Conservation (phyloP, 83 land plant species). For the Thuja plicata region DNA sequence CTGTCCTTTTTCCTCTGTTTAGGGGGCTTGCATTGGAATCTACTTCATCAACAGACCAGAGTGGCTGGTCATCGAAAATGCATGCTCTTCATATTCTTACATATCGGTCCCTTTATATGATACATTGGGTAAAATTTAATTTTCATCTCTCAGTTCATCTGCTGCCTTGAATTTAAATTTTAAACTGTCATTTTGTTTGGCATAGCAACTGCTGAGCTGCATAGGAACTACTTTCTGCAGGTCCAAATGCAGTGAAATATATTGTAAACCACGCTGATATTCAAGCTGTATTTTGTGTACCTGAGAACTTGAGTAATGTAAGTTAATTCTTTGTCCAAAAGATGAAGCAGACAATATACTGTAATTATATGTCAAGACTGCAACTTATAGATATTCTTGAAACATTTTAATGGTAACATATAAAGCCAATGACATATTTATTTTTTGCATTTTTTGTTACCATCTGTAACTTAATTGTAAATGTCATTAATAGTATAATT, state of each 20-base stretch:
- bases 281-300: slow-evolving; percentile 81
- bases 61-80: slow-evolving; percentile 94
- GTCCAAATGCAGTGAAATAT: slow-evolving; percentile 87
- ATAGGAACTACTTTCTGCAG: background rate
- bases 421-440: background rate
- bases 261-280: slow-evolving; percentile 86
- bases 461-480: background rate
- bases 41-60: slow-evolving; percentile 94
- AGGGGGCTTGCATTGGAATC: slow-evolving; percentile 82
- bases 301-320: slow-evolving; percentile 75
- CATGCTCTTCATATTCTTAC: slow-evolving; percentile 89
- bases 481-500: background rate
- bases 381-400: background rate
- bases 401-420: background rate
- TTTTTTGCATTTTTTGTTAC: background rate
- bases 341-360: background rate
- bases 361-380: background rate
- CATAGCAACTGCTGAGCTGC: background rate
- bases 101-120: slow-evolving; percentile 94
- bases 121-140: slow-evolving; percentile 71
- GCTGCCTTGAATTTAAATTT: background rate
- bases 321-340: slow-evolving; percentile 19
- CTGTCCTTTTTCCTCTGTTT: slow-evolving; percentile 3
- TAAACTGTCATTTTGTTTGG: background rate
- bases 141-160: background rate